Evolutionary conservation across 148 eudicot genomes (phyloP).

Genomic region (Camellia sinensis): DNA sequence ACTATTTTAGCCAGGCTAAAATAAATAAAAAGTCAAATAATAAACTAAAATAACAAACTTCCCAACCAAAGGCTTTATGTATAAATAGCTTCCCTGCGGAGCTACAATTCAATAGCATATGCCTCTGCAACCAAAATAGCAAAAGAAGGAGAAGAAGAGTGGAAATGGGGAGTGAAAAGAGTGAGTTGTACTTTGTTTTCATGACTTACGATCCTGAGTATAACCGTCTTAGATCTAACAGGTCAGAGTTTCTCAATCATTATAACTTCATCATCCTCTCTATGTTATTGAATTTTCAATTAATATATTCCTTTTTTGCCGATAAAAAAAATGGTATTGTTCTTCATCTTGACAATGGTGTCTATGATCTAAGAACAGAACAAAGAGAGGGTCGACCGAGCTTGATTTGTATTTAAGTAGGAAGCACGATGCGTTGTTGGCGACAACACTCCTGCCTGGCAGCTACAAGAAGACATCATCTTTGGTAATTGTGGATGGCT

Average conservation of each 20-base stretch:
- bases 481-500: slow-evolving; percentile 79
- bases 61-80: neutral
- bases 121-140: neutral
- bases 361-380: slow-evolving; percentile 24
- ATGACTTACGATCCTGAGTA: slow-evolving; percentile 88
- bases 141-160: neutral
- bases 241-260: slow-evolving; percentile 27
- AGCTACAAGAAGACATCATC: slow-evolving; percentile 67
- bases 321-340: neutral
- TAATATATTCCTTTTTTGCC: neutral
- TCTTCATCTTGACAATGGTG: neutral
- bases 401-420: slow-evolving; percentile 65
- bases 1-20: too few species aligned
- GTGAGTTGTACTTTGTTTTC: slow-evolving; percentile 68
- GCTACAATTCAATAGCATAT: slow-evolving; percentile 15
- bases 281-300: neutral
- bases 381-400: slow-evolving; percentile 66
- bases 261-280: neutral
- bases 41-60: too few species aligned
- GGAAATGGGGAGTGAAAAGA: slow-evolving; percentile 40
- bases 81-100: slow-evolving; percentile 28
- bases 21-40: too few species aligned
- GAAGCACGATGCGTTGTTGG: slow-evolving; percentile 74
- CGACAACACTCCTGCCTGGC: slow-evolving; percentile 50
- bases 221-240: slow-evolving; percentile 66